Evolutionary conservation across 805 yeast genomes (phyloP).

Genomic region (Kluyveromyces wickerhamii): DNA sequence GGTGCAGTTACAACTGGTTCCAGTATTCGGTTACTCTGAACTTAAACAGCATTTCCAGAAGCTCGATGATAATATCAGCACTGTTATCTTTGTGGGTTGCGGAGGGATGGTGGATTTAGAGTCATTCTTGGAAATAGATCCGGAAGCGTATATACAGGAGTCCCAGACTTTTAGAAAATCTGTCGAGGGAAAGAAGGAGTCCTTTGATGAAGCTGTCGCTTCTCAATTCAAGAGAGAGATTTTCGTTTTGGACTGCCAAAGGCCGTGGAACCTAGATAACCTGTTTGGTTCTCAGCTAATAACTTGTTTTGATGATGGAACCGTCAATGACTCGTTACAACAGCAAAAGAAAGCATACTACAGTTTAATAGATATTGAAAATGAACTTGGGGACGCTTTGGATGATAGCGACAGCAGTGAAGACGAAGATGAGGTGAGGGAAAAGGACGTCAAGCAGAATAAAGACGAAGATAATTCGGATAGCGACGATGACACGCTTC

Average conservation of each 20-base stretch:
- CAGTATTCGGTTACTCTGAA: constrained; percentile 87
- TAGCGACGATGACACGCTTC: constrained; percentile 17
- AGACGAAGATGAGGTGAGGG: constrained; percentile 29
- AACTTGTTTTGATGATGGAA: constrained; percentile 83
- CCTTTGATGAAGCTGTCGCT: constrained; percentile 22
- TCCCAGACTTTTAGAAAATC: constrained; percentile 6
- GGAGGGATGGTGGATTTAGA: constrained; percentile 89
- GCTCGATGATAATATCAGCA: constrained; percentile 67
- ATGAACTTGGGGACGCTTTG: constrained; percentile 30
- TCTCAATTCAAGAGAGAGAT: constrained; percentile 45
- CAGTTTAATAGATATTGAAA: constrained; percentile 37
- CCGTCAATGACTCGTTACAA: constrained; percentile 48
- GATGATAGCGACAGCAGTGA: constrained; percentile 33
- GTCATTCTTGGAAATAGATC: constrained; percentile 56
- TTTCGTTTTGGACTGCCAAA: constrained; percentile 81
- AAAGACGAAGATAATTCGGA: constrained; percentile 29
- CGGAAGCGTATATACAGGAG: constrained; percentile 41
- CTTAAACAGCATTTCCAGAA: constrained; percentile 52
- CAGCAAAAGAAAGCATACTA: constrained; percentile 58
- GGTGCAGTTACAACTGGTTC: constrained; percentile 80
- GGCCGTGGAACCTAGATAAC: constrained; percentile 97
- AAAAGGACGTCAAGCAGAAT: constrained; percentile 23
- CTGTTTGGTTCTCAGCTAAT: constrained; percentile 74
- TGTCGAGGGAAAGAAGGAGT: constrained; percentile 16
- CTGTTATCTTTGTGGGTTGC: constrained; percentile 79